phyloP scores from a whole-genome alignment of 2,329 filamentous ascomycete genomes.

The Peltaster fructicola region DNA sequence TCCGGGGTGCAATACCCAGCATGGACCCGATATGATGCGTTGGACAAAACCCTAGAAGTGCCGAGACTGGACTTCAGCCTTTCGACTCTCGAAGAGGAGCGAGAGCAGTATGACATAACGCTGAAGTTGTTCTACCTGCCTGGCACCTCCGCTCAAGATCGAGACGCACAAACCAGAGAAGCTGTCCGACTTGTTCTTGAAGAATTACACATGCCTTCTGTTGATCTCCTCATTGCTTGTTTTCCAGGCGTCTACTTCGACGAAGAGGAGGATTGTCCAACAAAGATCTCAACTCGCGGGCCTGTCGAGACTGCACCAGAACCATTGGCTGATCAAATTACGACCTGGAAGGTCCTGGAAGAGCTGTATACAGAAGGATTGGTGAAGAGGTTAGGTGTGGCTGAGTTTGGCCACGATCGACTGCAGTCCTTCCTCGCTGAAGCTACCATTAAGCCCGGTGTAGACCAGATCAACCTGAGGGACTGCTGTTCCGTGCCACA shows the following conservation, averaged over 20 bases:
- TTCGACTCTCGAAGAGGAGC: conserved; percentile 61
- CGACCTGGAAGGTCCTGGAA: conserved; percentile 54
- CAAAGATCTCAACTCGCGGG: conserved; percentile 32
- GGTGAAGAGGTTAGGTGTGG: conserved; percentile 61
- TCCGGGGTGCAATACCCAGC: conserved; percentile 25
- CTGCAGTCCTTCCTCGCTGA: conserved; percentile 58
- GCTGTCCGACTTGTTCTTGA: conserved; percentile 65
- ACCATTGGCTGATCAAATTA: conserved; percentile 44
- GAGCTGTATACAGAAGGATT: conserved; percentile 50
- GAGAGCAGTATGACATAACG: conserved; percentile 78
- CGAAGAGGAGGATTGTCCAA: conserved; percentile 61
- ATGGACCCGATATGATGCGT: conserved; percentile 52
- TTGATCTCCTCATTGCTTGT: conserved; percentile 81
- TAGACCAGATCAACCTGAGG: conserved; percentile 90
- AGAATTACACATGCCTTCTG: conserved; percentile 55
- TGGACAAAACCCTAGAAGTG: conserved; percentile 40
- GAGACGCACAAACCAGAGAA: conserved; percentile 55
- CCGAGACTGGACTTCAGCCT: conserved; percentile 58
- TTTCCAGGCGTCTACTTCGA: conserved; percentile 91
- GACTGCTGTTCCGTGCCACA: conserved; percentile 94
- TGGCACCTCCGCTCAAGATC: conserved; percentile 34
- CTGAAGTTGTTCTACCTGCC: conserved; percentile 90
- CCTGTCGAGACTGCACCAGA: conserved; percentile 32
- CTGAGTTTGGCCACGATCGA: conserved; percentile 80
- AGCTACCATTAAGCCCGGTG: conserved; percentile 55